A percentile compares a stretch with the other conserved stretches of the same genome.
Evolutionary conservation across 2,329 filamentous ascomycete genomes (phyloP).

Genomic region (Aspergillus clavatus): DNA sequence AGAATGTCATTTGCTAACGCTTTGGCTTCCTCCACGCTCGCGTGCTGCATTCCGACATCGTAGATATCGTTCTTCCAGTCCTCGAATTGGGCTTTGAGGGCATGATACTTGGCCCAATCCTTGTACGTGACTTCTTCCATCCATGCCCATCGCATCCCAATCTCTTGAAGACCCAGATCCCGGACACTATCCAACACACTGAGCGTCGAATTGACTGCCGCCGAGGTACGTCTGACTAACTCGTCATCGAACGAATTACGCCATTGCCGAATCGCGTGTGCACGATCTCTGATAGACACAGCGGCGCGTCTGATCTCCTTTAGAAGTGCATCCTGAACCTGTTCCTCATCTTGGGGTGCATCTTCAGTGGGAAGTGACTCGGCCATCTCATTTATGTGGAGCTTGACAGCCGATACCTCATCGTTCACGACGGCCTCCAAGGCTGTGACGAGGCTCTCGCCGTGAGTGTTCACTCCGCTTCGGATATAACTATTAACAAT

Average conservation of each 20-base stretch:
- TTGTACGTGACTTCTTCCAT: conserved; percentile 94
- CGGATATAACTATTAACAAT: conserved; percentile 70
- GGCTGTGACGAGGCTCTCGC: conserved; percentile 54
- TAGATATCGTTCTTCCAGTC: conserved; percentile 82
- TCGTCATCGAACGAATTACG: conserved; percentile 66
- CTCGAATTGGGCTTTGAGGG: conserved; percentile 74
- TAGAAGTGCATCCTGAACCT: conserved; percentile 50
- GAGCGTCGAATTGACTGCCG: conserved; percentile 74
- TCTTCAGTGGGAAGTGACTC: conserved; percentile 55
- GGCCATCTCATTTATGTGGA: conserved; percentile 56
- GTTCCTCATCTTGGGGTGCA: conserved; percentile 48
- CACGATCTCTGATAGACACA: conserved; percentile 67
- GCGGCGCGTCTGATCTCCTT: conserved; percentile 62
- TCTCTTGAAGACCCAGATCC: conserved; percentile 80
- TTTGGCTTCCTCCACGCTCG: conserved; percentile 64
- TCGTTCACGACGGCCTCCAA: conserved; percentile 63
- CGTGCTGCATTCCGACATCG: conserved; percentile 67
- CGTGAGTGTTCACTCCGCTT: conserved; percentile 51
- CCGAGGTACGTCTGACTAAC: conserved; percentile 62
- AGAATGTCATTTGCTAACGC: conserved; percentile 65
- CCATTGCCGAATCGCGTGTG: conserved; percentile 73
- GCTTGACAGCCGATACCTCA: conserved; percentile 63
- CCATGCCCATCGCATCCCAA: conserved; percentile 92
- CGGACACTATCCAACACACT: conserved; percentile 77
- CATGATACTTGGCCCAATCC: conserved; percentile 93